Conservation (phyloP, 2,329 filamentous ascomycete species). For the Coniochaeta ligniaria region DNA sequence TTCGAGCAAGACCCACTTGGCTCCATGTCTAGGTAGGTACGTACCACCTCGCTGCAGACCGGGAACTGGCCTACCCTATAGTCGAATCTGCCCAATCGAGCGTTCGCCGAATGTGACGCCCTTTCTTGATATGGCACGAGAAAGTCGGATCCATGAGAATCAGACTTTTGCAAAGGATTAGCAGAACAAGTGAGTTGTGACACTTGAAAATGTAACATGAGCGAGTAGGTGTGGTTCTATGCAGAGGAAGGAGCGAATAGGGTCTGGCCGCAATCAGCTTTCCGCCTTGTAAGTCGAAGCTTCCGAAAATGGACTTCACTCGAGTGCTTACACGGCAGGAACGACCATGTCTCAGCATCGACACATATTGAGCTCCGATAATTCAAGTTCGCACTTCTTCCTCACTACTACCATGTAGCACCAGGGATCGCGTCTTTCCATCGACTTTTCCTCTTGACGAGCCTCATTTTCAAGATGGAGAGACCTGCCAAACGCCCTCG, state of each 20-base stretch:
- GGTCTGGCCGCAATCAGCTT: neutral
- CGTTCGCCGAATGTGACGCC: too few relatives aligned
- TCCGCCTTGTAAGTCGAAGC: neutral
- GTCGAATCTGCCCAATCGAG: too few relatives aligned
- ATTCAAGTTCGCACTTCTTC: neutral
- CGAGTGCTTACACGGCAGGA: neutral
- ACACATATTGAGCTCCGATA: neutral
- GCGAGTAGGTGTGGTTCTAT: neutral
- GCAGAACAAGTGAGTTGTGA: too few relatives aligned
- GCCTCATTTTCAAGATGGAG: neutral
- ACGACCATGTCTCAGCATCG: neutral
- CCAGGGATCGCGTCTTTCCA: neutral
- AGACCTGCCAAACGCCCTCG: slow-evolving; percentile 17
- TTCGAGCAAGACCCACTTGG: neutral
- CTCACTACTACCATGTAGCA: neutral
- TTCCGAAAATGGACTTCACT: neutral
- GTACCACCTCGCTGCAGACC: too few relatives aligned
- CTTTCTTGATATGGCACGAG: too few relatives aligned
- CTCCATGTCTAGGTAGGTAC: too few relatives aligned
- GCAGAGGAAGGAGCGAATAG: neutral
- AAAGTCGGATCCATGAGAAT: too few relatives aligned
- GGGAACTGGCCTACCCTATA: too few relatives aligned
- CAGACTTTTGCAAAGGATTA: too few relatives aligned
- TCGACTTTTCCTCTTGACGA: neutral
- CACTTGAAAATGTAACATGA: too few relatives aligned